Evolutionary conservation across 2,329 filamentous ascomycete species (phyloP).

Genomic region (Pseudocercospora fuligena): DNA sequence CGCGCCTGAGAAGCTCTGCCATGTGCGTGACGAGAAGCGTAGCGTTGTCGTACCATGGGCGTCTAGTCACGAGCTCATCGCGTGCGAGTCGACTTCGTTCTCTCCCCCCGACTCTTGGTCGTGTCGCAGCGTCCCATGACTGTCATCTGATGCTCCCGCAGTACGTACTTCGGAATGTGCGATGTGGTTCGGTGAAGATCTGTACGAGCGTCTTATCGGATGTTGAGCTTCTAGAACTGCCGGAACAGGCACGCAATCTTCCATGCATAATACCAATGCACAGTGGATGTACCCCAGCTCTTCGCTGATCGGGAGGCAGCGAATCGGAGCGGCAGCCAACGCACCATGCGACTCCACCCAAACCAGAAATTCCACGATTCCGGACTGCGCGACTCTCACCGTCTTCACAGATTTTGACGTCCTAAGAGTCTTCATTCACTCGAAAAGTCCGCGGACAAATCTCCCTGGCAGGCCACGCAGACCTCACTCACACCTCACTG

Average conservation of each 20-base stretch:
- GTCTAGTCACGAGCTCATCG: no score
- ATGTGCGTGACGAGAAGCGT: no score
- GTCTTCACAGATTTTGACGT: neutral
- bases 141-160: neutral
- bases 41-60: no score
- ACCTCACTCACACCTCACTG: neutral
- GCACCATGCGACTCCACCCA: neutral
- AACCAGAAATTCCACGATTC: constrained; percentile 6
- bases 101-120: no score
- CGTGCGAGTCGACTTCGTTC: no score
- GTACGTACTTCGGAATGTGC: neutral
- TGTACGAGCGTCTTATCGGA: neutral
- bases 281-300: neutral
- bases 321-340: neutral
- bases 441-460: neutral
- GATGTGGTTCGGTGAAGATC: neutral
- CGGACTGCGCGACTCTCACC: constrained; percentile 8
- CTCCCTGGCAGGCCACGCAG: neutral
- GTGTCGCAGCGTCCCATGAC: no score
- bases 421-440: neutral
- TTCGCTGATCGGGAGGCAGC: neutral
- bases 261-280: neutral
- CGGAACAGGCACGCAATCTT: constrained; percentile 1
- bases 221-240: constrained; percentile 6
- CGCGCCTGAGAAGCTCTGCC: no score